Evolutionary conservation across 305 asterid species (phyloP).

Genomic region (Withania somnifera): DNA sequence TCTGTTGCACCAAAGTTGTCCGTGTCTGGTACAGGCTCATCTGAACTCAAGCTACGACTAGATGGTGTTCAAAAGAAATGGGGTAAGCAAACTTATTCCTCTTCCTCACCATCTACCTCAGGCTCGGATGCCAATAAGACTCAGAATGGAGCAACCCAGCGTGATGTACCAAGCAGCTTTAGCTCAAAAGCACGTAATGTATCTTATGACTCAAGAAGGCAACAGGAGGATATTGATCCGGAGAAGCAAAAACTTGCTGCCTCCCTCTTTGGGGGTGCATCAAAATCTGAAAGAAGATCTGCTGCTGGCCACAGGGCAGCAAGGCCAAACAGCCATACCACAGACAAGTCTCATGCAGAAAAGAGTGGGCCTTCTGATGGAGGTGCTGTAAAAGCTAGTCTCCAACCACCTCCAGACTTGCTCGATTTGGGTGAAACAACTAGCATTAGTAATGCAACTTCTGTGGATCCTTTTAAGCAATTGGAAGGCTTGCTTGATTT

Average conservation of each 20-base stretch:
- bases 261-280: constrained; percentile 74
- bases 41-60: constrained; percentile 71
- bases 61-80: constrained; percentile 94
- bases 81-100: constrained; percentile 69
- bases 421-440: constrained; percentile 82
- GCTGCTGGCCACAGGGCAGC: constrained; percentile 36
- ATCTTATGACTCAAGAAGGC: constrained; percentile 48
- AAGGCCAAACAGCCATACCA: constrained; percentile 27
- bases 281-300: constrained; percentile 44
- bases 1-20: constrained; percentile 31
- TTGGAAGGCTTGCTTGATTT: constrained; percentile 78
- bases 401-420: constrained; percentile 72
- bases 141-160: constrained; percentile 47
- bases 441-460: constrained; percentile 24
- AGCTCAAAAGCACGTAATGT: constrained; percentile 31
- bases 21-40: constrained; percentile 35
- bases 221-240: constrained; percentile 51
- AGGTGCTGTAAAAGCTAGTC: constrained; percentile 28
- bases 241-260: constrained; percentile 94
- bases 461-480: constrained; percentile 73
- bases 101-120: constrained; percentile 49
- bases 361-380: constrained; percentile 27
- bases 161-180: constrained; percentile 30
- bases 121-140: constrained; percentile 27
- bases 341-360: constrained; percentile 35